Percentiles rank a stretch among this genome's conserved stretches.
Conservation (phyloP, 2,329 filamentous ascomycete genomes). For the Hypocrella siamensis region DNA sequence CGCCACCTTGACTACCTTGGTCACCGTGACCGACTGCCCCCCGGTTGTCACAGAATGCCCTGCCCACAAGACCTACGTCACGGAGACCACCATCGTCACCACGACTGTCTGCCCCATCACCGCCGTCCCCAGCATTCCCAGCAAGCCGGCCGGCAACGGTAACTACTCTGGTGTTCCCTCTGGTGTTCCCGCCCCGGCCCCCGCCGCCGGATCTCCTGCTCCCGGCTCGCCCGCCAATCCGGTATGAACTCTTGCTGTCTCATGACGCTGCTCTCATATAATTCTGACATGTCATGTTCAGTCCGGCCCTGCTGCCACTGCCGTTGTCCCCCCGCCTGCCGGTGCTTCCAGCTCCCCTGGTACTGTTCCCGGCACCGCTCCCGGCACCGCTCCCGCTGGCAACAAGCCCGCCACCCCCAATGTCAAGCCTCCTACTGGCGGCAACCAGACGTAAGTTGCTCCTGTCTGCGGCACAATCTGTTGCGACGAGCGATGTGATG, state of each 20-base stretch:
- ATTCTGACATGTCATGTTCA: slow-evolving; percentile 26
- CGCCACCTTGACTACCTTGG: slow-evolving; percentile 41
- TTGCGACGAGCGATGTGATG: background rate
- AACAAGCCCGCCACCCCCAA: too few relatives aligned
- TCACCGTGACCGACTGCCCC: slow-evolving; percentile 47
- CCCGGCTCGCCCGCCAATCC: background rate
- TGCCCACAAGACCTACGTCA: slow-evolving; percentile 19
- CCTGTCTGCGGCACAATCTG: background rate
- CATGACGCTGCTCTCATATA: slow-evolving; percentile 18
- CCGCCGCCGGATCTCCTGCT: slow-evolving; percentile 1
- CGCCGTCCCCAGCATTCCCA: slow-evolving; percentile 6
- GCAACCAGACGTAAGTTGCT: slow-evolving; percentile 13
- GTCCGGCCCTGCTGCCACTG: slow-evolving; percentile 13
- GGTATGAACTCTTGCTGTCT: background rate
- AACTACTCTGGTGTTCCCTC: slow-evolving; percentile 7
- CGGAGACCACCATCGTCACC: slow-evolving; percentile 21
- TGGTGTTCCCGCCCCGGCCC: slow-evolving; percentile 5
- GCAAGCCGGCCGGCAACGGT: slow-evolving; percentile 1
- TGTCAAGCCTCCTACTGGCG: slow-evolving; percentile 17
- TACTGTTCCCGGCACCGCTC: too few relatives aligned
- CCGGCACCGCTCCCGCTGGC: too few relatives aligned
- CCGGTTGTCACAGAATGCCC: slow-evolving; percentile 49
- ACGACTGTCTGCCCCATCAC: slow-evolving; percentile 24
- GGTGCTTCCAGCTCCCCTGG: slow-evolving; percentile 24
- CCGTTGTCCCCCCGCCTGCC: slow-evolving; percentile 22